Base-by-base conservation (phyloP, 176 grass and related monocot genomes). In the Oryza glumipatula region DNA sequence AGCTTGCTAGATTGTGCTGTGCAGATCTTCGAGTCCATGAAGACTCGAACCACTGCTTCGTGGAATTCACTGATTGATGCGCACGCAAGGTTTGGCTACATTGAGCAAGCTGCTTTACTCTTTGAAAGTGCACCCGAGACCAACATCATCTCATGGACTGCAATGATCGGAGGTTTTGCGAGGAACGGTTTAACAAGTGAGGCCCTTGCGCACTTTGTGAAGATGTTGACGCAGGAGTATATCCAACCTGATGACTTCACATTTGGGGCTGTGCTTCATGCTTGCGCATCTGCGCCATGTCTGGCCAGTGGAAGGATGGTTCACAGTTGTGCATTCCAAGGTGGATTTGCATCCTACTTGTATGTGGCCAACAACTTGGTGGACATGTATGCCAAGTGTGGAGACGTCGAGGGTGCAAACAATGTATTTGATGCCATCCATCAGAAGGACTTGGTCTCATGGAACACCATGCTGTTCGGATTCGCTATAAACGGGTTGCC, bases 321-420 rank as follows among this genome's bases (percentile, higher is more conserved):
- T 11, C 93, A 94, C 61, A 44, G 66, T 23, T 86, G 79, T 22
- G 74, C 68, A 26, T 85, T 92, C 63, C 79, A 65, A 11, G 70
- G 23, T 9, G 90, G 89, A 48, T 89, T 84, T 61, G 14, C 33
- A 4, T 83, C 81, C 17, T 90, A 89, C 67, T 43, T 92, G 39
- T 94, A 94, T 6, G 79, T 94, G 41, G 66, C 82, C 51, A 94
- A 94, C 74, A 84, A 90, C 79, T 87, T 94, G 48, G 74, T 94
- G 47, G 88, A 92, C 79, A 90, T 94, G 87, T 94, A 94, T 79
- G 78, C 82, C 65, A 94, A 90, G 78, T 94, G 90, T 0, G 93
- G 93, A 8, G 87, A 90, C 54, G 38, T 92, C 9, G 41, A 86
- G 6, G 52, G 82, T 6, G 56, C 79, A n/a, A 73, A 13, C 38